Base-by-base conservation (phyloP, 495 filamentous ascomycete species). In the Neurospora tetrasperma region DNA sequence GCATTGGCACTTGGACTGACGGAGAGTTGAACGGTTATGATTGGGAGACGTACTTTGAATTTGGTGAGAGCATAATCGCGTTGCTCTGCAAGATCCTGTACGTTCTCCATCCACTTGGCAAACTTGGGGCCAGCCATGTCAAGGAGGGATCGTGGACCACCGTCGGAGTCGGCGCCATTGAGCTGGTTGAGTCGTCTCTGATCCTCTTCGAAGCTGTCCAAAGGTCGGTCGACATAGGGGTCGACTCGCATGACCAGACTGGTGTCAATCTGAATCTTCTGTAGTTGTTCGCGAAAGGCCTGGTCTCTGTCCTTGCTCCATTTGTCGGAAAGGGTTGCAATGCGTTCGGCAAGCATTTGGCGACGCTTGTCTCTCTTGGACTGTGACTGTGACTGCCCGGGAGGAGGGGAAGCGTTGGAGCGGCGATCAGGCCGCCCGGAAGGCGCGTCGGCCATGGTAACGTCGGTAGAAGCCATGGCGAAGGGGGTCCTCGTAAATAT, bases 351-450 rank as follows among this genome's bases (percentile, higher is more conserved):
- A 70, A 98, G 86, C 70, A 88, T 86, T 73, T 91, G 91, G 71
- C 94, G 90, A 73, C 92, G 89, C 79, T 97, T 96, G 84, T 98
- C 94, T 76, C 93, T 88, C 85, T 99, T 99, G 5, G 94, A 93
- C 41, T 85, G 84, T 72, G 87, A 46, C 27, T 70, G 27, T 18
- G 54, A 62, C 74, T 80, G 79, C 2, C 77, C 48, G 1, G 78
- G 75, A 4, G 76, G 78, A 71, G 78, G 79, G 10, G 79, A 80
- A 73, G 73, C 73, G 73, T 79, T 79, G 54, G 69, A 48, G 12
- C 78, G 79, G 46, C 76, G 80, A 71, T 77, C 79, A 10, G 73
- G 72, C 20, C 74, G 79, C 3, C 71, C 73, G 20, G 54, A 42
- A 27, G 75, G 70, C 31, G 76, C 72, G 27, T 79, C 81, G 40